Percentiles rank a stretch among this genome's conserved stretches.
Evolutionary conservation across 2,329 filamentous ascomycete species (phyloP).

Genomic region (Fonsecaea monophora): DNA sequence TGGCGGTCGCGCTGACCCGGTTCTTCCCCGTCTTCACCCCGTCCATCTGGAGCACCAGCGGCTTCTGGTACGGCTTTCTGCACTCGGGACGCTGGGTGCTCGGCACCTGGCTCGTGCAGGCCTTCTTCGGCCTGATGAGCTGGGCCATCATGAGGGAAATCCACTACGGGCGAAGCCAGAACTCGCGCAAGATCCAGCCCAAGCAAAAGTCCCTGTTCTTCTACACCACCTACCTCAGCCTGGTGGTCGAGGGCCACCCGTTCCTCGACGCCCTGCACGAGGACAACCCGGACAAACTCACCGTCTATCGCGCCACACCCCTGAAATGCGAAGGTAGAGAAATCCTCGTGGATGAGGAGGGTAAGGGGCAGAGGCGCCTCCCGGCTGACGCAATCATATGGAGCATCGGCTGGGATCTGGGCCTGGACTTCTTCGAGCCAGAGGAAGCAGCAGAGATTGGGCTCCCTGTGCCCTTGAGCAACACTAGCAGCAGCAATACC

Average conservation of each 20-base stretch:
- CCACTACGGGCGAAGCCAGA: constrained; percentile 18
- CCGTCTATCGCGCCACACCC: constrained; percentile 21
- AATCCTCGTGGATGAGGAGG: constrained; percentile 14
- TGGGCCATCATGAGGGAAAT: constrained; percentile 5
- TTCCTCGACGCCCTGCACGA: constrained; percentile 19
- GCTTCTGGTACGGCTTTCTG: constrained; percentile 16
- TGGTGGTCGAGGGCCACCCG: constrained; percentile 6
- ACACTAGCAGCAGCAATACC: background rate
- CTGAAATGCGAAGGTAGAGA: constrained; percentile 8
- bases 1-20: constrained; percentile 15
- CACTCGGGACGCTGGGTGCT: constrained; percentile 13
- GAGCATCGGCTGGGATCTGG: constrained; percentile 12
- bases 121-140: constrained; percentile 16
- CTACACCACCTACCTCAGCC: constrained; percentile 9
- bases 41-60: constrained; percentile 12
- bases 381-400: constrained; percentile 15
- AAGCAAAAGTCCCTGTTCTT: constrained; percentile 10
- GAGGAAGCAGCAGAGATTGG: constrained; percentile 8
- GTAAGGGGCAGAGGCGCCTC: background rate
- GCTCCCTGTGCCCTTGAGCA: constrained; percentile 6
- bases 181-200: constrained; percentile 7
- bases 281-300: constrained; percentile 19
- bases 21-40: constrained; percentile 15
- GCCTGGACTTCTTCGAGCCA: constrained; percentile 7
- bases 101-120: background rate